Percentiles rank a stretch among this genome's conserved stretches.
These are phyloP conservation scores for Solanum okadae DNA, from an alignment of 257 asterid species.

Conservation along the genomic window DNA sequence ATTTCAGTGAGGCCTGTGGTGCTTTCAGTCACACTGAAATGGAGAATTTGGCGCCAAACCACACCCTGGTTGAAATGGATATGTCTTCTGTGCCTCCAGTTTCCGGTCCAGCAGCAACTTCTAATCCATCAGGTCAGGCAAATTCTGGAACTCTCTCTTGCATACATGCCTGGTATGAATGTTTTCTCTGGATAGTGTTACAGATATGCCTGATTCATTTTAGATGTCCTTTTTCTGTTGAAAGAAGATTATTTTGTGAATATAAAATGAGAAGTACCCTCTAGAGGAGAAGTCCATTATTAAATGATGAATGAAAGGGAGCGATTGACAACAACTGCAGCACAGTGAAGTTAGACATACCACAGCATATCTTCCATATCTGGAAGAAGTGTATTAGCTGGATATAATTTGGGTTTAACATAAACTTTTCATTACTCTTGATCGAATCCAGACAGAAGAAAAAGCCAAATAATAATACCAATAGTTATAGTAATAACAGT, in stretches of 20 bases:
- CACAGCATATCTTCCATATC: background rate
- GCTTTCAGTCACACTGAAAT: conserved; percentile 61
- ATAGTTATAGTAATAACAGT: background rate
- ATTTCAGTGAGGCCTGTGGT: conserved; percentile 67
- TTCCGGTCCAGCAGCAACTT: conserved; percentile 50
- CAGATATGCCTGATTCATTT: background rate
- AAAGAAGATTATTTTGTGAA: background rate
- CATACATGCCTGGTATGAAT: background rate
- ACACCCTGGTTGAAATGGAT: conserved; percentile 70
- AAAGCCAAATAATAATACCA: background rate
- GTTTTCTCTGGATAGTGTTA: conserved; percentile 6
- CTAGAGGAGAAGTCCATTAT: background rate
- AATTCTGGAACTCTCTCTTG: background rate
- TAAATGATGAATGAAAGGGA: background rate
- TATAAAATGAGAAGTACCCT: background rate
- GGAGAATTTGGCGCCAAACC: conserved; percentile 45
- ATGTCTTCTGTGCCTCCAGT: conserved; percentile 41
- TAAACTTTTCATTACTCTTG: background rate
- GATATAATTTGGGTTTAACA: background rate
- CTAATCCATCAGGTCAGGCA: conserved; percentile 52
- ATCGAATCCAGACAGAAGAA: background rate
- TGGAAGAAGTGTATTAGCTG: background rate
- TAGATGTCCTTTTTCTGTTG: background rate
- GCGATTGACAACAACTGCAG: background rate
- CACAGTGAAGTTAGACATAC: background rate